These are phyloP conservation scores for Claviceps sp. DNA, from an alignment of 2,329 filamentous ascomycete genomes.

Conservation along the genomic window DNA sequence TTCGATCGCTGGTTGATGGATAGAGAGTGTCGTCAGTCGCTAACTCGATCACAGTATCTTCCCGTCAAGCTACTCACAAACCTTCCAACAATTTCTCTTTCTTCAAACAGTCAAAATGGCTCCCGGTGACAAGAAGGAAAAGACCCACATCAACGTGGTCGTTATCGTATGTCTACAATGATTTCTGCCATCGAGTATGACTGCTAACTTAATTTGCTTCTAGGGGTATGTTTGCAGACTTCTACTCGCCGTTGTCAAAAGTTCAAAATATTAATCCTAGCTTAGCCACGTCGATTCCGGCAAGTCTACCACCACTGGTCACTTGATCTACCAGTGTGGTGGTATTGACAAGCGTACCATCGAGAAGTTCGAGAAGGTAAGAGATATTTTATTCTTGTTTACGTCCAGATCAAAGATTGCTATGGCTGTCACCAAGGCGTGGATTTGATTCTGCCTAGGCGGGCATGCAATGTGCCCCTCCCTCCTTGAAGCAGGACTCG, in stretches of 20 bases:
- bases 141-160: constrained; percentile 95
- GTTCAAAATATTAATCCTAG: constrained; percentile 13
- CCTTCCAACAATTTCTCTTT: constrained; percentile 1
- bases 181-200: not conserved
- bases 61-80: constrained; percentile 6
- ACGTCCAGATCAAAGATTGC: not conserved
- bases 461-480: too few relatives aligned
- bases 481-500: too few relatives aligned
- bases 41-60: constrained; percentile 2
- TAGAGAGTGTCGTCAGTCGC: not conserved
- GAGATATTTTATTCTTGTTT: constrained; percentile 18
- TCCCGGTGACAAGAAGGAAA: constrained; percentile 60
- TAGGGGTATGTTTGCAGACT: constrained; percentile 15
- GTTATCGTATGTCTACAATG: constrained; percentile 53
- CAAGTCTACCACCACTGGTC: constrained; percentile 89
- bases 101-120: constrained; percentile 20
- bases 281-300: constrained; percentile 91
- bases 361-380: constrained; percentile 99
- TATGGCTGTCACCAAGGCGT: too few relatives aligned
- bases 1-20: constrained; percentile 3
- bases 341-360: constrained; percentile 99
- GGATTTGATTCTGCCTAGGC: too few relatives aligned
- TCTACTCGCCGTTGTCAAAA: constrained; percentile 16
- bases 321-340: constrained; percentile 99
- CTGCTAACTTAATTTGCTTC: constrained; percentile 9